These are phyloP conservation scores for Magnolia kwangsiensis DNA, from an alignment of 164 flowering plant species.

Conservation along the genomic window DNA sequence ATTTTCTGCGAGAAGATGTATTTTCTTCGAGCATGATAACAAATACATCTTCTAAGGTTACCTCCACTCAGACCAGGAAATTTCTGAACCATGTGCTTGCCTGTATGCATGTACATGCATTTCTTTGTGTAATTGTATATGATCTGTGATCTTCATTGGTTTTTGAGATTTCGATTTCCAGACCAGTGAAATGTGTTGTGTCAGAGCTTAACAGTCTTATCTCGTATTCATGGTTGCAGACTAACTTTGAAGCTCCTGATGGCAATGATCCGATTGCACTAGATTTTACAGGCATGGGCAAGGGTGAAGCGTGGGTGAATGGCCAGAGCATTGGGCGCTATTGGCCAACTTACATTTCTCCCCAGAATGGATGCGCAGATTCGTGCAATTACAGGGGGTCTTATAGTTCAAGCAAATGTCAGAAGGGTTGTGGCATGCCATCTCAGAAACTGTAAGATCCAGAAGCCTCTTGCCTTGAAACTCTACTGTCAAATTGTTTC, in stretches of 20 bases:
- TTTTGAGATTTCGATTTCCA: not conserved
- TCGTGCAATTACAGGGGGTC: conserved; percentile 74
- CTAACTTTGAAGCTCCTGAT: conserved; percentile 72
- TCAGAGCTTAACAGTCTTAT: not conserved
- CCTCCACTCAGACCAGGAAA: not conserved
- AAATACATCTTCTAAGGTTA: not conserved
- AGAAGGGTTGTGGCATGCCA: conserved; percentile 77
- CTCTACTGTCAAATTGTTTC: not conserved
- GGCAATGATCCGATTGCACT: conserved; percentile 71
- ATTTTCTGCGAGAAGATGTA: too few relatives aligned
- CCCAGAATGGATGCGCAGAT: conserved; percentile 55
- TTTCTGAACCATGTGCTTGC: not conserved
- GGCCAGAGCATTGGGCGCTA: conserved; percentile 97
- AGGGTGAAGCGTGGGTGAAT: conserved; percentile 98
- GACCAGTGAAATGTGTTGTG: not conserved
- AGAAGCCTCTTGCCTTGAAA: not conserved
- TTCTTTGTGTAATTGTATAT: not conserved
- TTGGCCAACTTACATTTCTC: conserved; percentile 67
- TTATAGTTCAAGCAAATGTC: conserved; percentile 65
- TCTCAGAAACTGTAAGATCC: conserved; percentile 68
- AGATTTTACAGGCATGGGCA: conserved; percentile 85
- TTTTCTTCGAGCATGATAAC: too few relatives aligned
- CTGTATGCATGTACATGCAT: not conserved
- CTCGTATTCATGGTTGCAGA: conserved; percentile 35
- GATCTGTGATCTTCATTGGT: not conserved